Percentiles rank a stretch among this genome's conserved stretches.
These are phyloP conservation scores for Alternaria gaisen DNA, from an alignment of 2,329 filamentous ascomycete genomes.

Conservation along the genomic window DNA sequence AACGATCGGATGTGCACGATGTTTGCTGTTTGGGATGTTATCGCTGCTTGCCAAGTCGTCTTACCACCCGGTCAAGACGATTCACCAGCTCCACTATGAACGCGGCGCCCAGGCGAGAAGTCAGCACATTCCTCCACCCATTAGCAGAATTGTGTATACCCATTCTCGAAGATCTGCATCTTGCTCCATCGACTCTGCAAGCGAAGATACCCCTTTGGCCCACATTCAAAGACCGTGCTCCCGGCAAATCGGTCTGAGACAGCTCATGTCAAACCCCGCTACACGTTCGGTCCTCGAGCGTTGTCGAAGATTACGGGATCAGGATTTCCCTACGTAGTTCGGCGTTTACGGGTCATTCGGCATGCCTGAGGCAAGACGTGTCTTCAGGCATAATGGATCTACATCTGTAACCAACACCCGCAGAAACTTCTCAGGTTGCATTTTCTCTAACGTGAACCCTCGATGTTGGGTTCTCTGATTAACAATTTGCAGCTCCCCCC, in stretches of 20 bases:
- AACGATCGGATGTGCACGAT: slow-evolving; percentile 1
- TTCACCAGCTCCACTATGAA: slow-evolving; percentile 6
- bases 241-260: slow-evolving; percentile 23
- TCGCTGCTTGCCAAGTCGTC: background rate
- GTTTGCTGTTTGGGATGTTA: background rate
- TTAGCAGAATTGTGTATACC: background rate
- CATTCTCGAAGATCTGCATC: background rate
- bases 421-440: slow-evolving; percentile 14
- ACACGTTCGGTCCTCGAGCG: slow-evolving; percentile 8
- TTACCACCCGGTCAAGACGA: background rate
- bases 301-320: slow-evolving; percentile 11
- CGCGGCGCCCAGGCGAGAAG: background rate
- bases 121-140: background rate
- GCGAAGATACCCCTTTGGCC: slow-evolving; percentile 15
- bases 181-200: slow-evolving; percentile 1
- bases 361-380: slow-evolving; percentile 20
- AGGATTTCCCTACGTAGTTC: slow-evolving; percentile 9
- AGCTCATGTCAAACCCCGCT: slow-evolving; percentile 15
- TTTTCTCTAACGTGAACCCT: slow-evolving; percentile 6
- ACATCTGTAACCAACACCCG: slow-evolving; percentile 15
- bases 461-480: slow-evolving; percentile 7
- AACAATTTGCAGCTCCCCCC: background rate
- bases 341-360: slow-evolving; percentile 1
- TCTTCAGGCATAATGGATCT: slow-evolving; percentile 16
- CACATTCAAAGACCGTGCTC: slow-evolving; percentile 9